Evolutionary conservation across 2,329 filamentous ascomycete genomes (phyloP).

Genomic region (Apiospora koreana): DNA sequence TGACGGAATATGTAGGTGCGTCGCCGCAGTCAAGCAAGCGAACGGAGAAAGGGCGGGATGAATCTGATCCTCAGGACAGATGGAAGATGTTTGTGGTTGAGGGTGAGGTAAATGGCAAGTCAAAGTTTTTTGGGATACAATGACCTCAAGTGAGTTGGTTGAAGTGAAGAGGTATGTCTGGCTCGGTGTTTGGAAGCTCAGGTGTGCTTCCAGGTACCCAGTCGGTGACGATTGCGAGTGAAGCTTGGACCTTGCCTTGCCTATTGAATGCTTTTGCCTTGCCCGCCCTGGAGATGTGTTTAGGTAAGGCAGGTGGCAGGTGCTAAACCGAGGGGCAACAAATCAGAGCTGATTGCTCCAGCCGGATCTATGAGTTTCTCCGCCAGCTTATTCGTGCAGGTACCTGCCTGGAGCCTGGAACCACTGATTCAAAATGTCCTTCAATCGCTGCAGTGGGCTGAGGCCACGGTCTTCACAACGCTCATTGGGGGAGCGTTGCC

Average conservation of each 20-base stretch:
- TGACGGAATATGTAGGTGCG: not conserved
- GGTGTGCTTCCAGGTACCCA: constrained; percentile 10
- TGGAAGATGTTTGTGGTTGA: not conserved
- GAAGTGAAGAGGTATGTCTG: not conserved
- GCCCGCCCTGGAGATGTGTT: not conserved
- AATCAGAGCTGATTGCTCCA: not conserved
- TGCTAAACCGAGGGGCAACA: too few species aligned
- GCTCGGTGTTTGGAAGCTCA: constrained; percentile 7
- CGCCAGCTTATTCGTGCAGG: not conserved
- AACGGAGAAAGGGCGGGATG: not conserved
- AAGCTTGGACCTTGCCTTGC: constrained; percentile 10
- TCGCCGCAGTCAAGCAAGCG: not conserved
- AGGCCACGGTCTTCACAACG: constrained; percentile 6
- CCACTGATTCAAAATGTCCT: too few species aligned
- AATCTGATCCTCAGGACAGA: constrained; percentile 1
- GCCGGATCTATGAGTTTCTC: constrained; percentile 2
- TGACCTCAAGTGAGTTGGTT: constrained; percentile 3
- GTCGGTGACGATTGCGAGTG: constrained; percentile 12
- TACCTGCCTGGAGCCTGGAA: not conserved
- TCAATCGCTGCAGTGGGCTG: not conserved
- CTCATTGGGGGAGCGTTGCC: not conserved
- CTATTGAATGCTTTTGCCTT: not conserved
- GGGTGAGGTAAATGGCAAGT: constrained; percentile 1
- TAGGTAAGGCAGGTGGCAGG: not conserved
- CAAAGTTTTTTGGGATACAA: constrained; percentile 6